These are phyloP conservation scores for Stentor roeselii DNA, from an alignment of 73 alveolate species.

Conservation along the genomic window DNA sequence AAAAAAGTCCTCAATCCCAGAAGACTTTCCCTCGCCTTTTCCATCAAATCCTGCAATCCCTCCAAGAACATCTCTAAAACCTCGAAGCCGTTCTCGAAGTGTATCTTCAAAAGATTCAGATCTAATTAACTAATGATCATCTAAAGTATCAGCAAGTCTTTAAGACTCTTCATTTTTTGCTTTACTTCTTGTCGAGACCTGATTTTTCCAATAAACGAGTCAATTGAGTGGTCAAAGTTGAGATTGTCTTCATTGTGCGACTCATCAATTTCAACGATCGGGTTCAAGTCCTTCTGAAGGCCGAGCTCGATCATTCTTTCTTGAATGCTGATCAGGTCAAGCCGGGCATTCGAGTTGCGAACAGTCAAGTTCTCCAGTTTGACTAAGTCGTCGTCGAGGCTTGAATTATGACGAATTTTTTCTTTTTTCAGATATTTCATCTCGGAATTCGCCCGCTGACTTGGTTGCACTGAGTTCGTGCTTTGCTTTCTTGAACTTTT, in stretches of 20 bases:
- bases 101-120: too few relatives aligned
- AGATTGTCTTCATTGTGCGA: not conserved
- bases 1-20: too few relatives aligned
- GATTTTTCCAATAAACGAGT: too few relatives aligned
- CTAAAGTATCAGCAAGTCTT: too few relatives aligned
- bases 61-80: too few relatives aligned
- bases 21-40: too few relatives aligned
- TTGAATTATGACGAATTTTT: not conserved
- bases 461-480: not conserved
- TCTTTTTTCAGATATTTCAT: not conserved
- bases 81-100: too few relatives aligned
- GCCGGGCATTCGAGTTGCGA: not conserved
- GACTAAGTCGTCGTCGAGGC: not conserved
- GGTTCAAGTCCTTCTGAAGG: not conserved
- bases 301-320: not conserved
- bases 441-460: not conserved
- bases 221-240: not conserved
- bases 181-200: not conserved
- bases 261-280: not conserved
- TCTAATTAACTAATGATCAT: too few relatives aligned
- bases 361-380: not conserved
- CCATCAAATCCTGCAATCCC: too few relatives aligned
- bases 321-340: not conserved
- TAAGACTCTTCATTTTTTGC: not conserved
- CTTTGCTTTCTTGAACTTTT: not conserved